Evolutionary conservation across 1,139 yeast species (phyloP), one percentile per base, ranked within the genome.

Genomic region (Saccharomyces hybrid): DNA sequence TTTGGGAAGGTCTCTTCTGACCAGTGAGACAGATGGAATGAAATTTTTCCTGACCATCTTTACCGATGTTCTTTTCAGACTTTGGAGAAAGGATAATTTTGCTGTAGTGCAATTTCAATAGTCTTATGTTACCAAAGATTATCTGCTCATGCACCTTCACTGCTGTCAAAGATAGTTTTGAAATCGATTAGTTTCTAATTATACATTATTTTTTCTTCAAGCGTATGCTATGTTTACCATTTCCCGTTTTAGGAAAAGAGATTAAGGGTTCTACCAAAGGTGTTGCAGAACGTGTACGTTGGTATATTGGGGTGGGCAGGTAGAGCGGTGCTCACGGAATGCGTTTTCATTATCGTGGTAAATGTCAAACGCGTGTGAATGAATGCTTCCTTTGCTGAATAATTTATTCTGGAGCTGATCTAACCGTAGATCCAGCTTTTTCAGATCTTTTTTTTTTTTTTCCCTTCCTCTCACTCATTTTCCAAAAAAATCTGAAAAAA

Each of bases 221-320:
- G 14, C 12, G n/a, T 46, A 28, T 16, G 31, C 21, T 11, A 32
- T 52, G 51, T 52, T 52, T 47, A 52, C 51, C 27, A 38, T 29
- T 52, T 52, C 48, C 54, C 54, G 19, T 7, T 44, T 48, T 16
- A 16, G 44, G 44, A 38, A 38, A 38, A 38, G 44, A 38, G 44
- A 38, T 38, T 38, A 16, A 38, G 44, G 44, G 44, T 38, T 38
- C 24, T 12, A 38, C 11, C 1, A 38, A 38, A 16, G 44, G 1
- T 9, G 24, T 12, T 38, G 26, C 44, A 38, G 24, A 38, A 16
- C 16, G 42, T 38, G 21, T 8, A 12, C n/a, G 16, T 4, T n/a
- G 38, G 11, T 28, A 11, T 24, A 28, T 28, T 12, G 38, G 38
- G 6, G n/a, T 12, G n/a, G 16, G 14, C 7, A 7, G n/a, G 14